Percentiles rank a stretch among this genome's conserved stretches.
Conservation (phyloP, 1,139 yeast genomes). For the Pichia sp. region DNA sequence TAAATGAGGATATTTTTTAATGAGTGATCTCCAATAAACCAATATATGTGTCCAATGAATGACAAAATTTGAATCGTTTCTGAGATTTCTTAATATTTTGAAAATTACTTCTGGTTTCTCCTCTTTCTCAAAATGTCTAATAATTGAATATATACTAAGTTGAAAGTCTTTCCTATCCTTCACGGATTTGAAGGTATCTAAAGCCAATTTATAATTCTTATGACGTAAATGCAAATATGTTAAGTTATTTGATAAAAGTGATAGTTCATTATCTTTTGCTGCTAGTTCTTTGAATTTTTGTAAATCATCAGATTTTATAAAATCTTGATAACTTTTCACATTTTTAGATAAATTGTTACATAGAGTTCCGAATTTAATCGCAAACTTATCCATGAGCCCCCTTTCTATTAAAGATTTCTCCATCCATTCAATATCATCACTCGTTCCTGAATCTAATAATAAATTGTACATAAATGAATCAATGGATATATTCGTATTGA, state of each 20-base stretch:
- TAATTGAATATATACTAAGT: conserved; percentile 8
- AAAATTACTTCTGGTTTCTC: conserved; percentile 15
- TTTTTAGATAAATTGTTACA: conserved; percentile 12
- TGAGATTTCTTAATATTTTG: conserved; percentile 8
- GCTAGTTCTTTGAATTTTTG: conserved; percentile 4
- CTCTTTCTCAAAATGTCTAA: conserved; percentile 16
- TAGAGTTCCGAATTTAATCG: conserved; percentile 13
- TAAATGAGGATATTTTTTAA: conserved; percentile 20
- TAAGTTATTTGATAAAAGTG: conserved; percentile 12
- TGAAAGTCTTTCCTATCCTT: conserved; percentile 10
- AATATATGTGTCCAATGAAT: conserved; percentile 15
- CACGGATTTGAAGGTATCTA: conserved; percentile 9
- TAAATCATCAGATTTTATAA: conserved; percentile 9
- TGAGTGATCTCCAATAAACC: conserved; percentile 21
- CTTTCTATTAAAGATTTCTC: conserved; percentile 13
- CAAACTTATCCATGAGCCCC: conserved; percentile 11
- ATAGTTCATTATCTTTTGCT: conserved; percentile 8
- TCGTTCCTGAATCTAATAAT: conserved; percentile 14
- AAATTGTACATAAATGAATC: conserved; percentile 22
- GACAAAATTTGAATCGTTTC: conserved; percentile 4
- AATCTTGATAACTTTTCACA: conserved; percentile 3
- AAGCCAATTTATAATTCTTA: conserved; percentile 13
- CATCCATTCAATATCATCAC: conserved; percentile 23
- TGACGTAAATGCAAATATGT: conserved; percentile 19
- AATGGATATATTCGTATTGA: conserved; percentile 17